Conservation (phyloP, 805 yeast genomes). For the Myxozyma udenii region DNA sequence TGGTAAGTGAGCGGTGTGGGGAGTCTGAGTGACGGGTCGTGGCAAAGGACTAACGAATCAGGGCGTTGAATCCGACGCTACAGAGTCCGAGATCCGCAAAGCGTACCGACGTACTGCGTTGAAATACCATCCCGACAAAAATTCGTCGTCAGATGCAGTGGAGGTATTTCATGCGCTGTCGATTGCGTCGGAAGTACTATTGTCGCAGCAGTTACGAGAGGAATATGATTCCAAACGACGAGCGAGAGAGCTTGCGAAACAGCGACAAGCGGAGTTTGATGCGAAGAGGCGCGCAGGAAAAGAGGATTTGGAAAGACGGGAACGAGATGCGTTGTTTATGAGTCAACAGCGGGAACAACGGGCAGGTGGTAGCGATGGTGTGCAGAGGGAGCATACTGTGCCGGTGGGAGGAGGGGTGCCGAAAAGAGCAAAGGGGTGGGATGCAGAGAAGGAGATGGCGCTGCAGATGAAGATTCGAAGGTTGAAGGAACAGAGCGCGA, state of each 20-base stretch:
- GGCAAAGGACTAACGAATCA: constrained; percentile 3
- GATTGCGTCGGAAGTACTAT: constrained; percentile 88
- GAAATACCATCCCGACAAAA: constrained; percentile 86
- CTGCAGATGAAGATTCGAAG: constrained; percentile 18
- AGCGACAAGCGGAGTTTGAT: constrained; percentile 23
- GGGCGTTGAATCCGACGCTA: constrained; percentile 65
- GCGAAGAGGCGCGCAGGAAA: constrained; percentile 13
- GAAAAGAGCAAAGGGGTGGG: constrained; percentile 10
- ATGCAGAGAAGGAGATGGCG: constrained; percentile 9
- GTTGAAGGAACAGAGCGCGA: constrained; percentile 24
- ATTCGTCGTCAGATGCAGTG: constrained; percentile 63
- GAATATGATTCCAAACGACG: constrained; percentile 57
- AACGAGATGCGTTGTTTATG: constrained; percentile 9
- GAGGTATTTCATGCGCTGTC: constrained; percentile 94
- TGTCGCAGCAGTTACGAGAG: constrained; percentile 74
- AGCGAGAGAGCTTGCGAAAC: constrained; percentile 12
- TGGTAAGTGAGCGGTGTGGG: constrained; percentile 11
- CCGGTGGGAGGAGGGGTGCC: not conserved
- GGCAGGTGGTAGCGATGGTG: not conserved
- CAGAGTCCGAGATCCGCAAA: constrained; percentile 67
- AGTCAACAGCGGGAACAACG: not conserved
- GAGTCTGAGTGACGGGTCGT: not conserved
- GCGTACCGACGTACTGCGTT: constrained; percentile 85
- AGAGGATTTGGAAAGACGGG: constrained; percentile 26
- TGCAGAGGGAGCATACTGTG: not conserved